phyloP scores from a whole-genome alignment of 2,329 filamentous ascomycete genomes.

The Macroventuria anomochaeta region DNA sequence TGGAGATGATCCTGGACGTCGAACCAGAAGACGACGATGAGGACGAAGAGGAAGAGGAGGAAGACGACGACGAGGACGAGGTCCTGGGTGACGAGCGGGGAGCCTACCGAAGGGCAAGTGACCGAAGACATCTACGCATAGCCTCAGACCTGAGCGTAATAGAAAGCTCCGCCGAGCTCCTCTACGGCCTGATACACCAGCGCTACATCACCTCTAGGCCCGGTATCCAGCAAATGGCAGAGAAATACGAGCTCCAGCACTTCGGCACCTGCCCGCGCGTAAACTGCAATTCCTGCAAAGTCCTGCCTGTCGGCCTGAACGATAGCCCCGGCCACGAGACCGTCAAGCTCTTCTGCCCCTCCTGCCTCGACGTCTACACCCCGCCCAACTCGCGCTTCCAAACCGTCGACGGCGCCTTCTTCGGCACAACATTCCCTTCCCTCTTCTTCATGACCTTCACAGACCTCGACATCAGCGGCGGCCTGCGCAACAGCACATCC shows the following conservation, averaged over 20 bases:
- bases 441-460: slow-evolving; percentile 99
- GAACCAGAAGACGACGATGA: slow-evolving; percentile 95
- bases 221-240: slow-evolving; percentile 98
- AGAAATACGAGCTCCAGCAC: slow-evolving; percentile 97
- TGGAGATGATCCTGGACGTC: slow-evolving; percentile 99
- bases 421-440: slow-evolving; percentile 94
- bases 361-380: slow-evolving; percentile 95
- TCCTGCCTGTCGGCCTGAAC: slow-evolving; percentile 89
- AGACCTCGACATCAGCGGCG: slow-evolving; percentile 83
- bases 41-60: slow-evolving; percentile 75
- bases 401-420: slow-evolving; percentile 96
- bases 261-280: slow-evolving; percentile 96
- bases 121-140: slow-evolving; percentile 80
- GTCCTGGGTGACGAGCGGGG: slow-evolving; percentile 62
- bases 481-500: slow-evolving; percentile 64
- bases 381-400: slow-evolving; percentile 97
- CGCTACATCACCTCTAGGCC: slow-evolving; percentile 96
- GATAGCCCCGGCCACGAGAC: slow-evolving; percentile 97
- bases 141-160: slow-evolving; percentile 93
- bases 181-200: slow-evolving; percentile 98
- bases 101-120: slow-evolving; percentile 53
- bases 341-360: slow-evolving; percentile 97
- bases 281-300: slow-evolving; percentile 87
- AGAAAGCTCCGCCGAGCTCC: slow-evolving; percentile 95
- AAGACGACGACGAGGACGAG: slow-evolving; percentile 64